Percentiles rank a stretch among this genome's conserved stretches.
phyloP scores from a whole-genome alignment of 2,329 filamentous ascomycete species.

The Arthroderma uncinatum region DNA sequence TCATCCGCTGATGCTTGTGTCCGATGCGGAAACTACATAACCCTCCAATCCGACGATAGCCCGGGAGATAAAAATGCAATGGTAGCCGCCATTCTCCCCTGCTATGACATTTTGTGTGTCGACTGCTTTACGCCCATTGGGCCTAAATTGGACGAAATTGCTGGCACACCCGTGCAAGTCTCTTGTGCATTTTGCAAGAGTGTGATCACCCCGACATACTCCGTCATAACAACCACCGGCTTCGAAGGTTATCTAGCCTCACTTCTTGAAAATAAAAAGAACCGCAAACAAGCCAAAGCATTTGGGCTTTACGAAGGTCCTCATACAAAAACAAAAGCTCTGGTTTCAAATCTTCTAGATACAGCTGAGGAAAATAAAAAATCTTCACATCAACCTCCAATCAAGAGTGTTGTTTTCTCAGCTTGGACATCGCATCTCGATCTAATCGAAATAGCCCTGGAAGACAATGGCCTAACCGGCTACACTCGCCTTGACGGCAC shows the following conservation, averaged over 20 bases:
- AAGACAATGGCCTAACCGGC: slow-evolving; percentile 41
- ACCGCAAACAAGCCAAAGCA: slow-evolving; percentile 42
- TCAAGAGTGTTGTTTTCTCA: slow-evolving; percentile 91
- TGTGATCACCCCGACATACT: slow-evolving; percentile 52
- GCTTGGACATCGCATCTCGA: slow-evolving; percentile 94
- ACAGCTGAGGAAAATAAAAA: slow-evolving; percentile 43
- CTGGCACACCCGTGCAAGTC: slow-evolving; percentile 35
- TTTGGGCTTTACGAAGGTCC: slow-evolving; percentile 66
- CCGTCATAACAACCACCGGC: slow-evolving; percentile 54
- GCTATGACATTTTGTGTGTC: slow-evolving; percentile 74
- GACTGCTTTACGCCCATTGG: slow-evolving; percentile 56
- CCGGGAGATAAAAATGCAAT: slow-evolving; percentile 44
- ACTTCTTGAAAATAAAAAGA: slow-evolving; percentile 45
- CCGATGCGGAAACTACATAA: slow-evolving; percentile 56
- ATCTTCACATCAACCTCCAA: slow-evolving; percentile 55
- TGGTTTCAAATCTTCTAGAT: slow-evolving; percentile 61
- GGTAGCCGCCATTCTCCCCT: slow-evolving; percentile 67
- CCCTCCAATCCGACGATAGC: slow-evolving; percentile 30
- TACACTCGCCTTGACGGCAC: slow-evolving; percentile 80
- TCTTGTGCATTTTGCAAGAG: slow-evolving; percentile 58
- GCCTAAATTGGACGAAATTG: slow-evolving; percentile 38
- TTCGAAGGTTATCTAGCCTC: slow-evolving; percentile 42
- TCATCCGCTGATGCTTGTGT: slow-evolving; percentile 65
- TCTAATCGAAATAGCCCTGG: slow-evolving; percentile 73
- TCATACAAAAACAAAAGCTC: slow-evolving; percentile 79